Evolutionary conservation across 202 grass and related monocot genomes (phyloP).

Genomic region (Cymbopogon flexuosus): DNA sequence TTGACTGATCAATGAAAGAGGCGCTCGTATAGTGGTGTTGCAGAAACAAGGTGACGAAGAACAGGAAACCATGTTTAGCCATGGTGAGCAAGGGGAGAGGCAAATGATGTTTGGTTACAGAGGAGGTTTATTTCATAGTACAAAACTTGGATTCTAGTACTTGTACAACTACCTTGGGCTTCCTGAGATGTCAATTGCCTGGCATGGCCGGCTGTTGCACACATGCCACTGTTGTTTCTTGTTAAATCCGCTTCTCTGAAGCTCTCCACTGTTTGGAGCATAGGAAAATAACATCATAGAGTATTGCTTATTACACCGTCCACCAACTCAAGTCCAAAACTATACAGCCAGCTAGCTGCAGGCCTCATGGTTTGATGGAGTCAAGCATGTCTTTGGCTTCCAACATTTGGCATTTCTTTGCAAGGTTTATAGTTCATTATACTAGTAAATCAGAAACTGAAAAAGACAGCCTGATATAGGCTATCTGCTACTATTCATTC

Average conservation of each 20-base stretch:
- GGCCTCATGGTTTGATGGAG: slow-evolving; percentile 23
- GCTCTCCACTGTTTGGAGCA: slow-evolving; percentile 5
- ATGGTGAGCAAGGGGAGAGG: slow-evolving; percentile 34
- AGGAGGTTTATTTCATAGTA: slow-evolving; percentile 37
- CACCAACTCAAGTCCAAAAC: slow-evolving; percentile 10
- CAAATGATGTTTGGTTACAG: slow-evolving; percentile 25
- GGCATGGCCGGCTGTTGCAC: slow-evolving; percentile 13
- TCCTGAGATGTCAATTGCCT: slow-evolving; percentile 31
- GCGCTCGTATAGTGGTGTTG: background rate
- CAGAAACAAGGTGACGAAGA: slow-evolving; percentile 42
- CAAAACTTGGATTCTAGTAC: slow-evolving; percentile 4
- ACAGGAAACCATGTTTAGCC: slow-evolving; percentile 30
- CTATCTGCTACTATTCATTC: background rate
- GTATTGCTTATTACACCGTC: slow-evolving; percentile 6
- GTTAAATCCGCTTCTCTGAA: slow-evolving; percentile 42
- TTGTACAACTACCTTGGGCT: slow-evolving; percentile 14
- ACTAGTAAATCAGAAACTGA: slow-evolving; percentile 2
- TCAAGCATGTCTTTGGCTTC: slow-evolving; percentile 37
- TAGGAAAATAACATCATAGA: slow-evolving; percentile 31
- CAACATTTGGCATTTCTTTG: slow-evolving; percentile 43
- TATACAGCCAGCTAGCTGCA: slow-evolving; percentile 25
- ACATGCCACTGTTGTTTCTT: slow-evolving; percentile 17
- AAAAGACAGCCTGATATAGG: slow-evolving; percentile 24
- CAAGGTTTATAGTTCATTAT: slow-evolving; percentile 13
- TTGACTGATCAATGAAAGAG: background rate